Evolutionary conservation across 306 rosid species (phyloP).

Genomic region (Begonia fuchsioides): DNA sequence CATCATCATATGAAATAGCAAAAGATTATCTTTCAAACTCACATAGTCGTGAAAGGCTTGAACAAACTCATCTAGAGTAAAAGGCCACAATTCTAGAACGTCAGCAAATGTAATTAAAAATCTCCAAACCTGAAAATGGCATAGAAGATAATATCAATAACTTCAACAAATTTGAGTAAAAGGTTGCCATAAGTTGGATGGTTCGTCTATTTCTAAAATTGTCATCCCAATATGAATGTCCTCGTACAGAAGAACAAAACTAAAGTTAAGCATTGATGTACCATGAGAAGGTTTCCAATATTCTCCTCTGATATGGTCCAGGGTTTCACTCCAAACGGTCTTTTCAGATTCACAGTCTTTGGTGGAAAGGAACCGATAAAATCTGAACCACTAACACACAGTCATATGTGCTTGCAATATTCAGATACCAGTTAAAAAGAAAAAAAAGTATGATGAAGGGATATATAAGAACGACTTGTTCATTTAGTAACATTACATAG

Average conservation of each 20-base stretch:
- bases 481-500: too few relatives aligned
- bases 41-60: slow-evolving; percentile 96
- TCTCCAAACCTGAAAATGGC: slow-evolving; percentile 74
- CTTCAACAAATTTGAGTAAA: slow-evolving; percentile 7
- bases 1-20: slow-evolving; percentile 5
- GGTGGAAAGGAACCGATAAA: slow-evolving; percentile 68
- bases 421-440: background rate
- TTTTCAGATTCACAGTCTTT: slow-evolving; percentile 51
- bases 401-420: slow-evolving; percentile 9
- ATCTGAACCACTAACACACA: slow-evolving; percentile 28
- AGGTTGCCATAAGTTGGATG: slow-evolving; percentile 2
- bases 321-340: slow-evolving; percentile 68
- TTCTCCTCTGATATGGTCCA: slow-evolving; percentile 82
- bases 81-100: slow-evolving; percentile 89
- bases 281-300: slow-evolving; percentile 94
- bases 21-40: slow-evolving; percentile 22
- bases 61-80: slow-evolving; percentile 88
- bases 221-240: background rate
- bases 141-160: slow-evolving; percentile 7
- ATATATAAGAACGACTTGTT: background rate
- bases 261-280: slow-evolving; percentile 19
- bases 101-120: slow-evolving; percentile 91
- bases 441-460: too few relatives aligned
- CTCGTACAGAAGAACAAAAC: background rate
- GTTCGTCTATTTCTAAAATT: background rate